A percentile compares a stretch with the other conserved stretches of the same genome.
phyloP scores from a whole-genome alignment of 805 yeast genomes.

The Saturnispora sekii region DNA sequence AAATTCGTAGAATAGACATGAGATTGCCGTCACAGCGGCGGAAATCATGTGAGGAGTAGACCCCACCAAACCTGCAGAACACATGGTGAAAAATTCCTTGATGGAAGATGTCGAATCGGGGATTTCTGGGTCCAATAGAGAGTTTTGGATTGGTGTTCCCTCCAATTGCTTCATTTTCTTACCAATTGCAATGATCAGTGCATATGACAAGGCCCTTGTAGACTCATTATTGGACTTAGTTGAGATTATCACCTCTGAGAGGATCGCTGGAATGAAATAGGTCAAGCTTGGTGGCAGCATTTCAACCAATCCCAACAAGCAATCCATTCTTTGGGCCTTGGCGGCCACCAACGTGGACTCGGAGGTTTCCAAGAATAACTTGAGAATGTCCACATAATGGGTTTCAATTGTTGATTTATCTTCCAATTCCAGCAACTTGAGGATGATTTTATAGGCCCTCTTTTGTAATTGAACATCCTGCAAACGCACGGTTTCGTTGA shows the following conservation, averaged over 20 bases:
- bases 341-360: conserved; percentile 60
- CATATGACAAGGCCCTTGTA: conserved; percentile 73
- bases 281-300: conserved; percentile 56
- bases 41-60: conserved; percentile 92
- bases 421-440: conserved; percentile 61
- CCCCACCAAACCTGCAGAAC: conserved; percentile 94
- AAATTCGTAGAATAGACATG: conserved; percentile 82
- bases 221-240: conserved; percentile 92
- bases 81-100: conserved; percentile 82
- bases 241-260: conserved; percentile 81
- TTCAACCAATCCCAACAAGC: conserved; percentile 52
- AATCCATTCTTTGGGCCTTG: conserved; percentile 67
- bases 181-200: conserved; percentile 72
- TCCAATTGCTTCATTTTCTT: conserved; percentile 47
- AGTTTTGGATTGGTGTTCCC: conserved; percentile 59
- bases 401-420: conserved; percentile 34
- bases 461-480: conserved; percentile 70
- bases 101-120: conserved; percentile 62
- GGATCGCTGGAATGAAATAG: conserved; percentile 67
- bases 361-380: conserved; percentile 47
- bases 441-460: conserved; percentile 74
- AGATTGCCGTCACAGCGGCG: conserved; percentile 86
- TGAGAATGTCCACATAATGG: conserved; percentile 50
- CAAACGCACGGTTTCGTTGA: conserved; percentile 53
- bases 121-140: conserved; percentile 47